Percentiles rank a stretch among this genome's conserved stretches.
These are phyloP conservation scores for Tausonia pullulans DNA, from an alignment of 1,284 basidiomycete genomes.

Conservation along the genomic window DNA sequence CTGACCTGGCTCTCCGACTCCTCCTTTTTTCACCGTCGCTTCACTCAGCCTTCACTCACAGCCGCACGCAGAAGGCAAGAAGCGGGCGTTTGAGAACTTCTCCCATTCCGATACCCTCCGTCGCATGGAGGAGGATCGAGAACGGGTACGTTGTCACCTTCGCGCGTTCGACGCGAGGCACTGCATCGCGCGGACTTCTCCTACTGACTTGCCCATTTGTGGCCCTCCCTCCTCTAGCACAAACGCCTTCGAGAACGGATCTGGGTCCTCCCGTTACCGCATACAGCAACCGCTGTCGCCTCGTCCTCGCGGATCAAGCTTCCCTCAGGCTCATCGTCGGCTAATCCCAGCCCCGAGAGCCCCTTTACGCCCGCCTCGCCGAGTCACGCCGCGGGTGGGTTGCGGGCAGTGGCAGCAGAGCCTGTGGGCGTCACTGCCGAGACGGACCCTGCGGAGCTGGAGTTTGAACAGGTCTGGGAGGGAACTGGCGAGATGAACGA, in stretches of 20 bases:
- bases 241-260: slow-evolving; percentile 82
- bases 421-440: no score
- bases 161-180: neutral
- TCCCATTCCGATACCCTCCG: slow-evolving; percentile 61
- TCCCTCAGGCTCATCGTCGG: no score
- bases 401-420: no score
- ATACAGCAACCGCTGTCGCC: no score
- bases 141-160: slow-evolving; percentile 42
- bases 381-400: no score
- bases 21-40: slow-evolving; percentile 1
- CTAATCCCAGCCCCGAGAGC: no score
- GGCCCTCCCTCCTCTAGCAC: slow-evolving; percentile 40
- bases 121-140: slow-evolving; percentile 87
- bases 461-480: no score
- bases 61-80: slow-evolving; percentile 17
- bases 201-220: neutral
- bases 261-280: slow-evolving; percentile 60
- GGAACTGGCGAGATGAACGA: no score
- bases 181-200: neutral
- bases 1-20: neutral
- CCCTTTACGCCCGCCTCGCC: no score
- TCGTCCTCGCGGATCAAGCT: no score
- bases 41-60: slow-evolving; percentile 17
- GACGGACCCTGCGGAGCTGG: no score
- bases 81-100: slow-evolving; percentile 33